Evolutionary conservation across 352 stramenopile genomes (phyloP).

Genomic region (Globisporangium barbulae): DNA sequence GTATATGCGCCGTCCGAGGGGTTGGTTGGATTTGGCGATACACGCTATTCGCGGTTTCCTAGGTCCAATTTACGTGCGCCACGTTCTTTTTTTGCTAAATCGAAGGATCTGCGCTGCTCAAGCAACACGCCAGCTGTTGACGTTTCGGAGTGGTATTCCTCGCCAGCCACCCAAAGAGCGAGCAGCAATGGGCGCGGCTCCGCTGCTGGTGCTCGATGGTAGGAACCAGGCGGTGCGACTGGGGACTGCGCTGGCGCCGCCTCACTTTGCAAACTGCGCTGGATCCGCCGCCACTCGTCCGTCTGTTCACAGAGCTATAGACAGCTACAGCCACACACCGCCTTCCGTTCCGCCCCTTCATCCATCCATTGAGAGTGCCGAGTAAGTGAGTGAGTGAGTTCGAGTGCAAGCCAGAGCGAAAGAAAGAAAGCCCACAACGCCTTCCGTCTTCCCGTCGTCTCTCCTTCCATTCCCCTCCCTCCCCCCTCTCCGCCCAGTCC

Average conservation of each 20-base stretch:
- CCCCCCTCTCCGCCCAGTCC: neutral
- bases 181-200: neutral
- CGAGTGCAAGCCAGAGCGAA: slow-evolving; percentile 14
- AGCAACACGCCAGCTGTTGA: neutral
- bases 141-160: neutral
- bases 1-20: neutral
- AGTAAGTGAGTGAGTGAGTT: slow-evolving; percentile 8
- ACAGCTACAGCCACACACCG: neutral
- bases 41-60: neutral
- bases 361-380: neutral
- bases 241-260: neutral
- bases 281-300: slow-evolving; percentile 6
- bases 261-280: slow-evolving; percentile 8
- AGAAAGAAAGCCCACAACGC: slow-evolving; percentile 19
- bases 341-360: neutral
- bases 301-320: neutral
- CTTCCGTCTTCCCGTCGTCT: slow-evolving; percentile 1
- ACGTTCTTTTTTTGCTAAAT: neutral
- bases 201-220: neutral
- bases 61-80: neutral
- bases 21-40: neutral
- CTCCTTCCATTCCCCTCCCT: neutral
- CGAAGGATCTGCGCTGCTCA: neutral
- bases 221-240: neutral
- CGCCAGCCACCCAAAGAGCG: slow-evolving; percentile 2